A percentile compares a stretch with the other conserved stretches of the same genome.
These are phyloP conservation scores for Dovyalis caffra DNA, from an alignment of 345 rosid genomes.

Conservation along the genomic window DNA sequence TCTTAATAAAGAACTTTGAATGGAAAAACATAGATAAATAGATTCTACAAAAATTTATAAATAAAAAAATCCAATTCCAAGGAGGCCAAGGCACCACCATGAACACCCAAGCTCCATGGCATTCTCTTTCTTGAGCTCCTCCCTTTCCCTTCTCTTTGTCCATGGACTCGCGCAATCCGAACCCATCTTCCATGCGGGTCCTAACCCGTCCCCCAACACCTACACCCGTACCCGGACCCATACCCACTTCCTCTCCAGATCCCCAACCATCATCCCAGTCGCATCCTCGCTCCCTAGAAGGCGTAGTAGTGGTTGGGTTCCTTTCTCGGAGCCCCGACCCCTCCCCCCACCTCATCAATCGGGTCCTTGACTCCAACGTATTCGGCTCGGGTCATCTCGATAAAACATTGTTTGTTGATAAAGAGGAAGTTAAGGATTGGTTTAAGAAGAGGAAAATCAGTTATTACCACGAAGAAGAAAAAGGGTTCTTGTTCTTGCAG, in stretches of 20 bases:
- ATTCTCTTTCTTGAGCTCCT: background rate
- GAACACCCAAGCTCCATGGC: background rate
- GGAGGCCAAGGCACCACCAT: background rate
- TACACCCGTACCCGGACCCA: constrained; percentile 16
- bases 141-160: background rate
- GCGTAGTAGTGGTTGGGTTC: constrained; percentile 74
- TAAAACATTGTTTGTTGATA: constrained; percentile 33
- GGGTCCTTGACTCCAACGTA: constrained; percentile 52
- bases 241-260: constrained; percentile 25
- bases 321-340: constrained; percentile 51
- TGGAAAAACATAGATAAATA: too few species aligned
- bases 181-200: constrained; percentile 58
- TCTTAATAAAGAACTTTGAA: too few species aligned
- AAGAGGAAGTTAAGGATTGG: constrained; percentile 58
- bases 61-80: background rate
- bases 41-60: too few species aligned
- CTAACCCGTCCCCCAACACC: constrained; percentile 54
- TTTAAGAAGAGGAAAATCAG: constrained; percentile 59
- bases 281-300: constrained; percentile 36
- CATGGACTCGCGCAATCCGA: constrained; percentile 46
- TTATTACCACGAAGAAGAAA: constrained; percentile 62
- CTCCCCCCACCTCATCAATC: constrained; percentile 65
- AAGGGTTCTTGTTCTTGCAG: constrained; percentile 63
- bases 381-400: constrained; percentile 66
- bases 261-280: constrained; percentile 19